These are phyloP conservation scores for Pseudevernia furfuracea DNA, from an alignment of 495 filamentous ascomycete species.

Conservation along the genomic window DNA sequence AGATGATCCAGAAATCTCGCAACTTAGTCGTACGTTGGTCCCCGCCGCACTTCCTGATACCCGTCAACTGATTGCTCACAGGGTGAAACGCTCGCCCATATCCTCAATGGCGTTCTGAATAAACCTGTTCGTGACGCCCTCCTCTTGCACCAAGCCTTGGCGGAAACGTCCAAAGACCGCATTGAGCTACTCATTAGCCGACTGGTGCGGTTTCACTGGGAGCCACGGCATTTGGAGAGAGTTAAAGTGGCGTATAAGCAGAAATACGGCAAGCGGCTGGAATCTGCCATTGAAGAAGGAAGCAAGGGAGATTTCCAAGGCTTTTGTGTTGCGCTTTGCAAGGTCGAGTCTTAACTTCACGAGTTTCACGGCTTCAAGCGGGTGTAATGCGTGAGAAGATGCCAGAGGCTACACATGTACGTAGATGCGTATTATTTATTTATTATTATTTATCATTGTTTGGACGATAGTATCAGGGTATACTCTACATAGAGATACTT, in stretches of 20 bases:
- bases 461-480: too few relatives aligned
- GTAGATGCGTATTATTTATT: neutral
- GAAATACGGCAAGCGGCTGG: slow-evolving; percentile 62
- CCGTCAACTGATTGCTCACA: slow-evolving; percentile 32
- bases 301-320: slow-evolving; percentile 49
- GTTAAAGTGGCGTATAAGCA: slow-evolving; percentile 65
- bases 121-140: slow-evolving; percentile 88
- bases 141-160: slow-evolving; percentile 86
- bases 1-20: slow-evolving; percentile 77
- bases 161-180: slow-evolving; percentile 56
- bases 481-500: too few relatives aligned
- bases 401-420: neutral
- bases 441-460: too few relatives aligned
- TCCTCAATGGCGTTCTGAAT: slow-evolving; percentile 95
- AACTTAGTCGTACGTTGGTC: slow-evolving; percentile 74
- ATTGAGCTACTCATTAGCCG: slow-evolving; percentile 77
- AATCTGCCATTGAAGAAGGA: slow-evolving; percentile 50
- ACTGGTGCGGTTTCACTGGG: slow-evolving; percentile 79
- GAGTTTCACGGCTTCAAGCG: neutral
- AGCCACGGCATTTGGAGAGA: slow-evolving; percentile 61
- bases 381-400: neutral
- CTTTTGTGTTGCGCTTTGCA: slow-evolving; percentile 47
- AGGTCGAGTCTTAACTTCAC: slow-evolving; percentile 10
- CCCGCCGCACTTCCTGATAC: slow-evolving; percentile 12
- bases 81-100: slow-evolving; percentile 92